Base-by-base conservation (phyloP, 2,329 filamentous ascomycete genomes). In the Ilyonectria robusta region DNA sequence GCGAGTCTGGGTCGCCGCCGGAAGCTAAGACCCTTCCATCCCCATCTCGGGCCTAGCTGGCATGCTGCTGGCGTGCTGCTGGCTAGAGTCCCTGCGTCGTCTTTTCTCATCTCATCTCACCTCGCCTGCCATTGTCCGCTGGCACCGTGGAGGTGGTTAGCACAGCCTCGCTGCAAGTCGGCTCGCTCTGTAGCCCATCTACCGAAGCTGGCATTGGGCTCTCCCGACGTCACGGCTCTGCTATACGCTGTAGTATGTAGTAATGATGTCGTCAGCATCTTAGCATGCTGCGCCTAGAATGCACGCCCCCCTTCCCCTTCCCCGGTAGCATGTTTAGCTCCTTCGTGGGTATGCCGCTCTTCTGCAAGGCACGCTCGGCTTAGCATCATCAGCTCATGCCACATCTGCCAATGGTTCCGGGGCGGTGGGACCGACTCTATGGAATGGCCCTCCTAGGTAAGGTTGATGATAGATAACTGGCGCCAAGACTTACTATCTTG, bases 1-100 rank as follows among this genome's bases (percentile, higher is more conserved):
- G 37, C 31, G 63, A 47, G 48, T 58, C 53, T 58, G 63, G 63
- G 58, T 66, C 63, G 46, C 37, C 13, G 40, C 53, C 55, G 53
- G 58, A 54, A 58, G 37, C 19, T 21, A 13, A 19, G 33, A 35
- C 33, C 46, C 23, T 42, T 21, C 23, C 19, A 5, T 11, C 57
- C 51, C 56, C 50, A 40, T 51, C 62, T 59, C 57, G 56, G 35
- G 55, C 56, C 62, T 64, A 53, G 19, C 31, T 31, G 50, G 31
- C 50, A 23, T 15, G 29, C 19, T 15, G 19, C 31, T 31, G 50
- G 31, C 50, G 17, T 15, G 29, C 19, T 15, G 19, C n/a, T 11
- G 35, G 50, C 11, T 17, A 21, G n/a, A 26, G 29, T n/a, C 26
- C 10, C 29, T 10, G 48, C 29, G 7, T 53, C 48, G 29, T 35